Base-by-base conservation (phyloP, 495 filamentous ascomycete species). In the Chaetomium cochliodes region DNA sequence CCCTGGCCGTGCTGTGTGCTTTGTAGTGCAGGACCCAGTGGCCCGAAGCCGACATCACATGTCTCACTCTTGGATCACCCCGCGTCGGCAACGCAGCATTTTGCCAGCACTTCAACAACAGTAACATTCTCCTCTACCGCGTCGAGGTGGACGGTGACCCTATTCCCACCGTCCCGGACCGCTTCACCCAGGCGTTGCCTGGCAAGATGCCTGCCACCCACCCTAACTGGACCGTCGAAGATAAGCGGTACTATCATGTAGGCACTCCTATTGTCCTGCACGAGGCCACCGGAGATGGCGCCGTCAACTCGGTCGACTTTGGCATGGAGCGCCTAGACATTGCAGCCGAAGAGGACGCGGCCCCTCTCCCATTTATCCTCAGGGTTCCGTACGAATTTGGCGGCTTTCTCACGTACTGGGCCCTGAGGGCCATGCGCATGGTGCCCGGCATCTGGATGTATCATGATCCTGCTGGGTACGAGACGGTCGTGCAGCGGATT, bases 81-180 rank as follows among this genome's bases (percentile, higher is more conserved):
- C 60, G 60, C 13, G 49, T 62, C 8, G 60, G 60, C 49, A 62
- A 62, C 18, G 47, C 23, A 30, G 37, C 49, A 0, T 52, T 62
- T 3, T 23, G 50, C 60, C 2, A 46, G 6, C n/a, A n/a, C 16
- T 62, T 62, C 12, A 28, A 8, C 49, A 16, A 26, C 33, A 52
- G 20, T 37, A n/a, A 46, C 33, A 54, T 54, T 18, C 7, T n/a
- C 2, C 30, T 30, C 58, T 61, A 51, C 30, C 60, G 60, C n/a
- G 33, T 62, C 37, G 22, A 25, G 22, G 23, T 54, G 1, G 60
- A 62, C 22, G 33, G 23, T 2, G 60, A 62, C 60, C 60, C 60
- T 1, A 62, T 62, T 39, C 60, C 60, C 12, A 62, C 60, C 2
- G 37, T 62, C 23, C 60, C 60, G 16, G 60, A 62, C 37, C 30